Evolutionary conservation across 1,284 basidiomycete species (phyloP), one percentile per base, ranked within the genome.

Genomic region (Pascua guehoae): DNA sequence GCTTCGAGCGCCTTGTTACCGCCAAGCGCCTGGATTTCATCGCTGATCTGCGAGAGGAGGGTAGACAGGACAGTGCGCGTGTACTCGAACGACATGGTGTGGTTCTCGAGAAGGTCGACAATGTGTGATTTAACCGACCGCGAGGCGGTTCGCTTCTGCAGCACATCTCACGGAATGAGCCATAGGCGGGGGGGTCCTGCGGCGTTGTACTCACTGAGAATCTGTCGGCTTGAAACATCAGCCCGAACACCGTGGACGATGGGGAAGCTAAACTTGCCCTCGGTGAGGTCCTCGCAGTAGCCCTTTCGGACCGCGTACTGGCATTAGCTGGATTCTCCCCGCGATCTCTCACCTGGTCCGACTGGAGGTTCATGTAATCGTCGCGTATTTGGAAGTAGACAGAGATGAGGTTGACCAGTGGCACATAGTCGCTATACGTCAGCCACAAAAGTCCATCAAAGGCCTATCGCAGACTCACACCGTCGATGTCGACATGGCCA

Each of bases 201-300:
- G 42, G 17, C 14, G 44, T 12, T 1, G 24, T 16, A 79, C 88
- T 58, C 65, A 93, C 91, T 94, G 48, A 95, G 78, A 39, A 96
- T 81, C 74, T 89, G 85, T 10, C 86, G 83, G 67, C 90, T 91
- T 0, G 81, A 80, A 12, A 76, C 79, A 69, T 94, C 86, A 12
- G 88, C 83, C 38, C 88, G 83, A 37, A 97, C 86, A 12, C 88
- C 86, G 69, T 97, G 94, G 0, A 98, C 88, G 56, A 97, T 83
- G 0, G 92, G 93, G 73, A 97, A 98, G 15, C 89, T 91, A 76
- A 98, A 97, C 74, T 98, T 97, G 2, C 94, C 94, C 76, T 98
- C 94, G 0, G 91, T 90, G 9, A 98, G 80, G 69, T 97, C 94
- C 77, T 98, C 94, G 8, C 89, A 89, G 70, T 90, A 97, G 7